A percentile compares a stretch with the other conserved stretches of the same genome.
Evolutionary conservation across 352 stramenopile species (phyloP).

Genomic region (Phytophthora podocarpi): DNA sequence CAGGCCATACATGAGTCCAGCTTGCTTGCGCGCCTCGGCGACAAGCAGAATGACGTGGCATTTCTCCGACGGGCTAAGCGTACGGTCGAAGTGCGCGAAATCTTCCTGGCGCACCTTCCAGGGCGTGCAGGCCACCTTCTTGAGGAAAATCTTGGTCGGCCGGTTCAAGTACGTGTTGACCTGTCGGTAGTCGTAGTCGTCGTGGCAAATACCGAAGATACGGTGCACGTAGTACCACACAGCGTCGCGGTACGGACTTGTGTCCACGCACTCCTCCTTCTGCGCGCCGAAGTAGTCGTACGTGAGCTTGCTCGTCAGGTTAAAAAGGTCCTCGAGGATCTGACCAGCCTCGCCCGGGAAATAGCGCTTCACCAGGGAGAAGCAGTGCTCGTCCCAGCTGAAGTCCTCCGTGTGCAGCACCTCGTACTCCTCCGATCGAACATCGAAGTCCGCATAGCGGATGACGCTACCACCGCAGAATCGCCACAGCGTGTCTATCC

Average conservation of each 20-base stretch:
- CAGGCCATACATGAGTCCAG: slow-evolving; percentile 86
- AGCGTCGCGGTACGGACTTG: slow-evolving; percentile 77
- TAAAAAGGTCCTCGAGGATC: slow-evolving; percentile 88
- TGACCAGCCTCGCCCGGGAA: slow-evolving; percentile 81
- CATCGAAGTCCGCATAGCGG: slow-evolving; percentile 87
- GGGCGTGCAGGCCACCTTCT: slow-evolving; percentile 86
- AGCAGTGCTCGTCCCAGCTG: slow-evolving; percentile 89
- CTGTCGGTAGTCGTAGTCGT: slow-evolving; percentile 88
- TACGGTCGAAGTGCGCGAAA: slow-evolving; percentile 87
- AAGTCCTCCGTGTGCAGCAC: slow-evolving; percentile 90
- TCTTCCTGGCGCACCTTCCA: slow-evolving; percentile 83
- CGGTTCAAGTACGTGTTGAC: slow-evolving; percentile 85
- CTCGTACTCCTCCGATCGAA: slow-evolving; percentile 78
- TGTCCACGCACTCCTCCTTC: slow-evolving; percentile 73
- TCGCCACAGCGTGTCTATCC: slow-evolving; percentile 77
- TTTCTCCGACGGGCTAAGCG: slow-evolving; percentile 81
- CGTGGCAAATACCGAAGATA: slow-evolving; percentile 89
- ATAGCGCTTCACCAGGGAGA: slow-evolving; percentile 86
- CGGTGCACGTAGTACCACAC: slow-evolving; percentile 91
- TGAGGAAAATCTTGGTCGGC: slow-evolving; percentile 88
- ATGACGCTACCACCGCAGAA: slow-evolving; percentile 85
- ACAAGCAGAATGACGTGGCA: slow-evolving; percentile 86
- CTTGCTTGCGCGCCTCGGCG: slow-evolving; percentile 86
- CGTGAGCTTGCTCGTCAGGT: slow-evolving; percentile 84
- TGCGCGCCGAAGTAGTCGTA: slow-evolving; percentile 77